phyloP scores from a whole-genome alignment of 2,329 filamentous ascomycete species.

The Curvularia hawaiiensis region DNA sequence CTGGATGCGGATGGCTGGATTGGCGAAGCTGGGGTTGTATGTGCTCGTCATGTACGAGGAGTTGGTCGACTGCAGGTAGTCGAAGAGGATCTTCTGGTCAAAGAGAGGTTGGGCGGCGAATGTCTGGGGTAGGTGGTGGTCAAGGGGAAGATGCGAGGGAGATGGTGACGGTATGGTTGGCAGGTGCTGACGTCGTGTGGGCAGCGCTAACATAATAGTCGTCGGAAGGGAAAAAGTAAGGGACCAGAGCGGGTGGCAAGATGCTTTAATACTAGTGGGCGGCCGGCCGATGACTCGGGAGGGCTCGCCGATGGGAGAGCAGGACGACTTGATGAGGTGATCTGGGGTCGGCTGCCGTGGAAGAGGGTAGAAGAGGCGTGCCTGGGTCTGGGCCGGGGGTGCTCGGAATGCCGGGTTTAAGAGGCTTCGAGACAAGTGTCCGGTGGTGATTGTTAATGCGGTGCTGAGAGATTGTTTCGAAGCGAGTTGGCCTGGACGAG shows the following conservation, averaged over 20 bases:
- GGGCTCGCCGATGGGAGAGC: constrained; percentile 30
- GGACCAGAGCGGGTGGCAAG: constrained; percentile 42
- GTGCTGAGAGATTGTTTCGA: constrained; percentile 40
- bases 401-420: constrained; percentile 37
- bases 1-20: constrained; percentile 48
- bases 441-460: constrained; percentile 37
- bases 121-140: constrained; percentile 34
- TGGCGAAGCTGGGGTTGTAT: constrained; percentile 40
- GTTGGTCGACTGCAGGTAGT: constrained; percentile 45
- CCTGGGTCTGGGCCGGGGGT: constrained; percentile 22
- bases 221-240: constrained; percentile 37
- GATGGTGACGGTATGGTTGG: constrained; percentile 40
- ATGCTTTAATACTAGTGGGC: constrained; percentile 45
- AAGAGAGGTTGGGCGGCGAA: constrained; percentile 34
- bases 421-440: constrained; percentile 17
- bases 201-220: constrained; percentile 48
- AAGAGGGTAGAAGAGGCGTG: constrained; percentile 33
- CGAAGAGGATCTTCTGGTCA: constrained; percentile 44
- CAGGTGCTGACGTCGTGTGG: constrained; percentile 46
- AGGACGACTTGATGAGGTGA: constrained; percentile 42
- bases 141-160: constrained; percentile 37
- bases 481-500: constrained; percentile 27
- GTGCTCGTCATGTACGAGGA: constrained; percentile 43
- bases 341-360: constrained; percentile 31
- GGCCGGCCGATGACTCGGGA: constrained; percentile 39